These are phyloP conservation scores for Camellia oleifera DNA, from an alignment of 179 eudicot species.

Conservation along the genomic window DNA sequence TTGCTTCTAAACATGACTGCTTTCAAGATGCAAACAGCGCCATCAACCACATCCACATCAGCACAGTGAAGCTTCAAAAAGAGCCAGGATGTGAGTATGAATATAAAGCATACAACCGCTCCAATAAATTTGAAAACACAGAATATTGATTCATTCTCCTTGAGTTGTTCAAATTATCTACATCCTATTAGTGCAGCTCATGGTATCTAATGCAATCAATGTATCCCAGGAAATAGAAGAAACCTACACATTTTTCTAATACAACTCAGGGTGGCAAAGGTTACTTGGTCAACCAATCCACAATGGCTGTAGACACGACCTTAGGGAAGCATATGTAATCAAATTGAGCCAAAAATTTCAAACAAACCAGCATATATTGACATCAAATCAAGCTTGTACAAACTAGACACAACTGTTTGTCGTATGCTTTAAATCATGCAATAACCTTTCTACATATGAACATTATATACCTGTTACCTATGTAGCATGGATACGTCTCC, in stretches of 20 bases:
- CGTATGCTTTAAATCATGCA: neutral
- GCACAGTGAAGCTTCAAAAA: slow-evolving; percentile 53
- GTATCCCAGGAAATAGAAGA: neutral
- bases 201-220: neutral
- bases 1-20: slow-evolving; percentile 48
- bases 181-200: neutral
- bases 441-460: too few relatives aligned
- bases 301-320: neutral
- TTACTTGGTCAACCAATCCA: neutral
- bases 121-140: neutral
- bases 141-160: neutral
- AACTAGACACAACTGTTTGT: neutral
- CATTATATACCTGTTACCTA: too few relatives aligned
- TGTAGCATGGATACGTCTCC: too few relatives aligned
- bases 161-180: neutral
- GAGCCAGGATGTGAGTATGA: slow-evolving; percentile 16
- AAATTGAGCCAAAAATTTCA: neutral
- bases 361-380: neutral
- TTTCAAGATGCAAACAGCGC: slow-evolving; percentile 57
- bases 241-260: neutral
- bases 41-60: slow-evolving; percentile 60
- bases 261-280: neutral
- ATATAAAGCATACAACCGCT: slow-evolving; percentile 3
- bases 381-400: neutral
- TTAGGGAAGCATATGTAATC: neutral